Conservation (phyloP, 257 asterid genomes). For the Lithospermum erythrorhizon region DNA sequence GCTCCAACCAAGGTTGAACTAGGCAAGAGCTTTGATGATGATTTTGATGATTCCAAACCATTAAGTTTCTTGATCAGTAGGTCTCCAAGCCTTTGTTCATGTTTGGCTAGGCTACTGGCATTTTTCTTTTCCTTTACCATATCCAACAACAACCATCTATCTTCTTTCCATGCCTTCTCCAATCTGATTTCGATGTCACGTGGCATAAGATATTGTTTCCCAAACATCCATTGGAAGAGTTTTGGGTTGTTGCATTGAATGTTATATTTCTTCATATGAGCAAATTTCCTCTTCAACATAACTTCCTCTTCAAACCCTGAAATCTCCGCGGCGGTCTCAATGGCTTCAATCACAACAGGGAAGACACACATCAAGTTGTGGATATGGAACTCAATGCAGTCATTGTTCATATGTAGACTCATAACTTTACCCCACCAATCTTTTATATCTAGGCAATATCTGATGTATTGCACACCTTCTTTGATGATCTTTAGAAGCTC, state of each 20-base stretch:
- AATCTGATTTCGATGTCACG: conserved; percentile 40
- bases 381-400: conserved; percentile 57
- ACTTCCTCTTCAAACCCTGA: conserved; percentile 55
- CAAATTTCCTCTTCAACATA: conserved; percentile 42
- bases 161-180: conserved; percentile 60
- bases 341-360: conserved; percentile 76
- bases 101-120: conserved; percentile 16
- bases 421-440: conserved; percentile 86
- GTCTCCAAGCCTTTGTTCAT: conserved; percentile 41
- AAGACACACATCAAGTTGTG: conserved; percentile 69
- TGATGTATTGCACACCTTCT: conserved; percentile 58
- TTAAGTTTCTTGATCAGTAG: conserved; percentile 38
- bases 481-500: conserved; percentile 59
- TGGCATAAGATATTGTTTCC: conserved; percentile 58
- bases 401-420: conserved; percentile 50
- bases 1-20: conserved; percentile 38
- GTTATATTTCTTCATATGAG: conserved; percentile 50
- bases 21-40: conserved; percentile 27
- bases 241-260: conserved; percentile 38
- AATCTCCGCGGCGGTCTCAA: conserved; percentile 72
- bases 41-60: conserved; percentile 8
- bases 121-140: conserved; percentile 30
- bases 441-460: conserved; percentile 46
- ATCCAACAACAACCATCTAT: conserved; percentile 49
- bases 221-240: conserved; percentile 56